Evolutionary conservation across 164 flowering plant genomes (phyloP).

Genomic region (Akebia trifoliata): DNA sequence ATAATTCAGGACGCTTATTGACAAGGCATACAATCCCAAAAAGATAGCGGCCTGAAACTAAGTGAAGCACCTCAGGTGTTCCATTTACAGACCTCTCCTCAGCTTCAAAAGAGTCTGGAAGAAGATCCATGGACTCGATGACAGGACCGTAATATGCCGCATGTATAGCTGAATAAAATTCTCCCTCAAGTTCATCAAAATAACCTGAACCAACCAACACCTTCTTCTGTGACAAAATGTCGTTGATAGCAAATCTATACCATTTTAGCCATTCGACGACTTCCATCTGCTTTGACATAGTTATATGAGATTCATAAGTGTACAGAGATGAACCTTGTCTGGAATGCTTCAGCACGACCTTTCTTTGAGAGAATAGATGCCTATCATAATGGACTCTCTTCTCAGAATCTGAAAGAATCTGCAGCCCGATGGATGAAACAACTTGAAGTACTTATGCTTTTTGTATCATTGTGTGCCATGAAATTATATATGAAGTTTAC

Average conservation of each 20-base stretch:
- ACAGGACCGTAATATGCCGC: constrained; percentile 81
- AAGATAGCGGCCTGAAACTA: constrained; percentile 89
- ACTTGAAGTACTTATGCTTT: too few relatives aligned
- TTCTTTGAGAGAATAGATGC: constrained; percentile 55
- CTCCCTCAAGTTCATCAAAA: constrained; percentile 68
- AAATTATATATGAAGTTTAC: too few relatives aligned
- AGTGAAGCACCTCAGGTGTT: constrained; percentile 82
- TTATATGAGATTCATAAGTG: constrained; percentile 30
- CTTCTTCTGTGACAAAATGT: constrained; percentile 59
- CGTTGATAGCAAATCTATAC: constrained; percentile 70
- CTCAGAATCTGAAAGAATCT: constrained; percentile 84
- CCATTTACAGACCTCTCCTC: constrained; percentile 78
- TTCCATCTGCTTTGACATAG: constrained; percentile 51
- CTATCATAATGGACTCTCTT: constrained; percentile 77
- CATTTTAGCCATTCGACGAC: constrained; percentile 91
- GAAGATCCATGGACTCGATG: constrained; percentile 70
- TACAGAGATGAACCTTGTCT: constrained; percentile 31
- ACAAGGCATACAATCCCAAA: constrained; percentile 72
- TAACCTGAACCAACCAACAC: constrained; percentile 63
- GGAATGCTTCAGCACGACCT: constrained; percentile 27
- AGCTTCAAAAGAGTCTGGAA: constrained; percentile 93
- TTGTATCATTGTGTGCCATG: too few relatives aligned
- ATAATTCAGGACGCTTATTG: constrained; percentile 38
- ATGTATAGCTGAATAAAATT: constrained; percentile 75
- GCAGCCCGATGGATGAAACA: constrained; percentile 20